phyloP scores from a whole-genome alignment of 2,329 filamentous ascomycete genomes.

The Exophiala alcalophila region DNA sequence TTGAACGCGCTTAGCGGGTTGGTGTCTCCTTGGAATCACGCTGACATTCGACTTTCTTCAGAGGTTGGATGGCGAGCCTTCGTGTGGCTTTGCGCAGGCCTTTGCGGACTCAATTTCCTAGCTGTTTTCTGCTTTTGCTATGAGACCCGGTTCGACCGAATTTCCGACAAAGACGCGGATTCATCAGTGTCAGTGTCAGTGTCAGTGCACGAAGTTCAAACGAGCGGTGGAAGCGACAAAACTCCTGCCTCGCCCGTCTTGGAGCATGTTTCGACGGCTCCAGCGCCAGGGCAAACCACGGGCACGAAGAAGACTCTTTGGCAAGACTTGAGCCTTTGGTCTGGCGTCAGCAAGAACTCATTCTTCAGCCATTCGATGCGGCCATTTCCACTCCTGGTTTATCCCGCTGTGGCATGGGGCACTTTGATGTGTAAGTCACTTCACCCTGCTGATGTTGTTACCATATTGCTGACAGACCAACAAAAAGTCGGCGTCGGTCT shows the following conservation, averaged over 20 bases:
- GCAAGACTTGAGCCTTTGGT: not conserved
- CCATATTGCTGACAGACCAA: not conserved
- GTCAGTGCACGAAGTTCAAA: not conserved
- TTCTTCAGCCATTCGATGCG: not conserved
- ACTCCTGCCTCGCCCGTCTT: not conserved
- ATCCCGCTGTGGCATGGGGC: not conserved
- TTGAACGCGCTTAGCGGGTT: not conserved
- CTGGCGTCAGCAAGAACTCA: not conserved
- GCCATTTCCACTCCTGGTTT: not conserved
- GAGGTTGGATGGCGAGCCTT: constrained; percentile 39
- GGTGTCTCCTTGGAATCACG: too few species aligned
- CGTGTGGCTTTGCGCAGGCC: constrained; percentile 37
- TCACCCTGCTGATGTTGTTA: not conserved
- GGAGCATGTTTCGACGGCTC: not conserved
- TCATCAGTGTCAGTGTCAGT: not conserved
- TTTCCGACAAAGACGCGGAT: not conserved
- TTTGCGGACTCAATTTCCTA: constrained; percentile 34
- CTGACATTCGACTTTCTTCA: not conserved
- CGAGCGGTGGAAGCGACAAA: not conserved
- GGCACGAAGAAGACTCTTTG: not conserved
- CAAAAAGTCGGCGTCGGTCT: not conserved
- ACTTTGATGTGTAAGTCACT: constrained; percentile 2
- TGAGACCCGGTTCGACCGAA: constrained; percentile 35
- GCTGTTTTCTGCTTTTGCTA: constrained; percentile 36
- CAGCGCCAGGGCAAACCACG: not conserved